Conservation (phyloP, 441 rosid genomes). For the Geranium incanum region DNA sequence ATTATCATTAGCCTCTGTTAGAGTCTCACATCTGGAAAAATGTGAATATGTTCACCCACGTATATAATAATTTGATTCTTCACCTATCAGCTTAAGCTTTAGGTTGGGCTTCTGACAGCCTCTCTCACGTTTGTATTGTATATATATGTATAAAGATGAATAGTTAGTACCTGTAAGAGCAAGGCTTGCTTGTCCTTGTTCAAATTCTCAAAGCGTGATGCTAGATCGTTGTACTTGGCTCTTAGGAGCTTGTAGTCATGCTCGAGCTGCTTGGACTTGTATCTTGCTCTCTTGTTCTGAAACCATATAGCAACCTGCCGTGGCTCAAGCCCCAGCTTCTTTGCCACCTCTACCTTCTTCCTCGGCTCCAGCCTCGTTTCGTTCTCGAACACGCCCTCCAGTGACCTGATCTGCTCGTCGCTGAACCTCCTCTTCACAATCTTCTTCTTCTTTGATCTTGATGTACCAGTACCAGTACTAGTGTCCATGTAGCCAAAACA, state of each 20-base stretch:
- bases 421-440: background rate
- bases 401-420: background rate
- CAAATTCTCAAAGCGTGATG: background rate
- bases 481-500: background rate
- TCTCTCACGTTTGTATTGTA: background rate
- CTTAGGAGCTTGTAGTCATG: background rate
- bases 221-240: background rate
- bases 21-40: too few relatives aligned
- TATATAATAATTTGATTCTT: too few relatives aligned
- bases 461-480: background rate
- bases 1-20: too few relatives aligned
- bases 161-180: background rate
- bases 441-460: background rate
- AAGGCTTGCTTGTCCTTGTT: slow-evolving; percentile 1
- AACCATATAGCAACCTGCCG: slow-evolving; percentile 3
- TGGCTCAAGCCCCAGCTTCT: background rate
- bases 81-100: too few relatives aligned
- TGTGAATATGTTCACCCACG: too few relatives aligned
- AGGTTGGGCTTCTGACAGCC: too few relatives aligned
- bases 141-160: too few relatives aligned
- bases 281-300: slow-evolving; percentile 1
- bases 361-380: slow-evolving; percentile 4
- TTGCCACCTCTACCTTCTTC: background rate
- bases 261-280: slow-evolving; percentile 5
- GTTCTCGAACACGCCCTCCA: background rate